Base-by-base conservation (phyloP, 2,329 filamentous ascomycete genomes). In the Pseudogymnoascus sp. region DNA sequence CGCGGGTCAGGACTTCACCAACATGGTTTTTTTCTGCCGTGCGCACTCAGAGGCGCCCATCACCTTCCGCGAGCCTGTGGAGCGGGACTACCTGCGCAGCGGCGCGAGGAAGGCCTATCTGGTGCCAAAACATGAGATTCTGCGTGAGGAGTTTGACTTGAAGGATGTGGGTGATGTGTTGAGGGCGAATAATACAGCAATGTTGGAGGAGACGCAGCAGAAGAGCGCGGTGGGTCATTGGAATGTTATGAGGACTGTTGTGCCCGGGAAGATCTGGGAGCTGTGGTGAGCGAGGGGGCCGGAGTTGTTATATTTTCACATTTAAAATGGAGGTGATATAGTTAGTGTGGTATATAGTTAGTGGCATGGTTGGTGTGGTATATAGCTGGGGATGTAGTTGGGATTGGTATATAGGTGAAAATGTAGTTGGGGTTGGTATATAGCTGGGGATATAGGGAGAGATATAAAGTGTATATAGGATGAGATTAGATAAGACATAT, bases 21-120 rank as follows among this genome's bases (percentile, higher is more conserved):
- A 99, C 77, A 91, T 97, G 83, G 89, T 97, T 54, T 85, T 97
- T 63, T 97, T 97, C 77, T 99, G 94, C 79, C 57, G 57, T 6
- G 57, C 57, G 17, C 11, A 31, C 5, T 36, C 86, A 84, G 66
- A 71, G 29, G 70, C 65, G 15, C 75, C 77, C 0, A 75, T 92
- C 37, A 76, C 71, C 0, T 97, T 97, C 77, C 82, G 92, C 10
- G 70, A 78, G 13, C 83, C 92, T 0, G 77, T 74, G 0, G 73
- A 80, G 5, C 76, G 77, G 1, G 94, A 99, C 71, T 87, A 83
- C 68, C 76, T 96, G 35, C 82, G 83, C 37, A 96, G 89, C 71
- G 78, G 84, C 41, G 85, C 88, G 10, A 79, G 94, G 33, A 76
- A 82, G 68, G 79, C 82, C 61, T 93, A 88, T 68, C 75, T 99